Evolutionary conservation across 495 filamentous ascomycete species (phyloP).

Genomic region (Neurospora cerealis): DNA sequence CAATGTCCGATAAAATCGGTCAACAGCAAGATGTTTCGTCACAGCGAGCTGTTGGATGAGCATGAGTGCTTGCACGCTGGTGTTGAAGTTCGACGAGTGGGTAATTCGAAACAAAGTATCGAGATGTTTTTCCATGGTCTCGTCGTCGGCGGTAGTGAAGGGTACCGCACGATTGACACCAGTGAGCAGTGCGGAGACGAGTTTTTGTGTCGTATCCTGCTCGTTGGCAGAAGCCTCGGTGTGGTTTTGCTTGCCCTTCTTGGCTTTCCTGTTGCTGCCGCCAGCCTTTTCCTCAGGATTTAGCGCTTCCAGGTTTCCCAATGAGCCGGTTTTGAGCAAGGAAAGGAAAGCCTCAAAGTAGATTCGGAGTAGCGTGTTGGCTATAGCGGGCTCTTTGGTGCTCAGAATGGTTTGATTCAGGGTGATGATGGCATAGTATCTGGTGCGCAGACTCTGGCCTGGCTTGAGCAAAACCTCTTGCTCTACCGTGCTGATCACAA

Average conservation of each 20-base stretch:
- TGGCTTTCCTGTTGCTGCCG: constrained; percentile 6
- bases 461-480: constrained; percentile 78
- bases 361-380: constrained; percentile 69
- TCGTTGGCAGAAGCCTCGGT: constrained; percentile 28
- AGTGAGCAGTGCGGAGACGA: constrained; percentile 80
- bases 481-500: constrained; percentile 75
- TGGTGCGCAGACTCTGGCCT: constrained; percentile 76
- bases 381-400: constrained; percentile 70
- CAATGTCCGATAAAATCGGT: constrained; percentile 88
- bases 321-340: constrained; percentile 50
- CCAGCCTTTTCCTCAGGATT: constrained; percentile 14
- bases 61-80: constrained; percentile 90
- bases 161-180: constrained; percentile 94
- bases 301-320: constrained; percentile 14
- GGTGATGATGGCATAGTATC: constrained; percentile 93
- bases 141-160: constrained; percentile 72
- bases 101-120: constrained; percentile 91
- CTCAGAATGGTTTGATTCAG: constrained; percentile 92
- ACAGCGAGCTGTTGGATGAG: constrained; percentile 85
- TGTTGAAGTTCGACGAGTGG: constrained; percentile 98
- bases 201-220: constrained; percentile 63
- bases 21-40: constrained; percentile 63
- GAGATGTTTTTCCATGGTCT: constrained; percentile 73
- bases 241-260: constrained; percentile 10
- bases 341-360: constrained; percentile 83